Percentiles rank a stretch among this genome's conserved stretches.
Conservation (phyloP, 1,139 yeast genomes). For the Nakaseomyces kungkrabaensis region DNA sequence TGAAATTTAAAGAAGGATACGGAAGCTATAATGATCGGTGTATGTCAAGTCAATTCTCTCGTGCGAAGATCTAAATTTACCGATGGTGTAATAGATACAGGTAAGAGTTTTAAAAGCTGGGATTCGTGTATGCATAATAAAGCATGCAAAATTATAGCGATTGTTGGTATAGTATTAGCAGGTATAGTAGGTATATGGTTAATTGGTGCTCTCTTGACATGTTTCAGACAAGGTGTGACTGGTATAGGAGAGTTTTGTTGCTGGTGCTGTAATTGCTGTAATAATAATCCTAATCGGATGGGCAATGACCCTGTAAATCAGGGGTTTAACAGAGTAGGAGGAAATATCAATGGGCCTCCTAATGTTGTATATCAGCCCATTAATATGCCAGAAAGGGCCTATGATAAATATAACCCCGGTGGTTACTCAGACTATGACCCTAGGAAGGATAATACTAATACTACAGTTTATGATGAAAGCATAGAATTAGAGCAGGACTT, state of each 20-base stretch:
- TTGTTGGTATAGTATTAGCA: slow-evolving; percentile 61
- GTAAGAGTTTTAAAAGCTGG: slow-evolving; percentile 56
- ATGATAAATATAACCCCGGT: slow-evolving; percentile 8
- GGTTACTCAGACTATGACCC: not conserved
- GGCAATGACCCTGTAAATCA: slow-evolving; percentile 10
- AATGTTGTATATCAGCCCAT: slow-evolving; percentile 27
- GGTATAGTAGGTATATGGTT: slow-evolving; percentile 33
- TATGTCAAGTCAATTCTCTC: slow-evolving; percentile 5
- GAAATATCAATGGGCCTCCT: slow-evolving; percentile 13
- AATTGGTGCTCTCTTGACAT: slow-evolving; percentile 33
- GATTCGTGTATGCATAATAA: slow-evolving; percentile 71
- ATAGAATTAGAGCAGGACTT: slow-evolving; percentile 26
- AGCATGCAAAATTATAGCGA: slow-evolving; percentile 66
- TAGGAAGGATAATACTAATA: slow-evolving; percentile 2
- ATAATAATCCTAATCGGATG: slow-evolving; percentile 6
- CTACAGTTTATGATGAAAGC: slow-evolving; percentile 16
- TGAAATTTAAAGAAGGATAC: too few species aligned
- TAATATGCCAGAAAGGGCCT: slow-evolving; percentile 21
- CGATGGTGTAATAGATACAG: slow-evolving; percentile 32
- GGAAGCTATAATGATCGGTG: not conserved
- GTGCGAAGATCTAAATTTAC: slow-evolving; percentile 14
- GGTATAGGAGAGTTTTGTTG: slow-evolving; percentile 32
- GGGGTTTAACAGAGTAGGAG: slow-evolving; percentile 8
- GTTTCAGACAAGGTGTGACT: slow-evolving; percentile 34
- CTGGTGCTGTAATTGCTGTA: slow-evolving; percentile 34